A percentile compares a stretch with the other conserved stretches of the same genome.
phyloP scores from a whole-genome alignment of 1,284 basidiomycete species.

The Apiotrichum gamsii region DNA sequence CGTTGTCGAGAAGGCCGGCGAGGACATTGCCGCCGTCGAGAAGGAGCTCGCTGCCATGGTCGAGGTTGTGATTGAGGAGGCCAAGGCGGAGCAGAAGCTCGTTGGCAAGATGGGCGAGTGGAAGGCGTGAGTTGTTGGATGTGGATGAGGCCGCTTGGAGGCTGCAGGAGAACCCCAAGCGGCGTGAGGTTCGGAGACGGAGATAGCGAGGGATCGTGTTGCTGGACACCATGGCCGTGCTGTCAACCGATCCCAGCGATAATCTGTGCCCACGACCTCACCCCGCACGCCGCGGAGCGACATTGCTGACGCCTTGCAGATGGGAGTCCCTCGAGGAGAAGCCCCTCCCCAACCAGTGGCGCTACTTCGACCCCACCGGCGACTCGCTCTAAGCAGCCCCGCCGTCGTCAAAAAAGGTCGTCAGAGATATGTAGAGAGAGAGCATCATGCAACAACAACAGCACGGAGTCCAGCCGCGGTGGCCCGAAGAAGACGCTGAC shows the following conservation, averaged over 20 bases:
- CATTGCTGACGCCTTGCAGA: slow-evolving; percentile 20
- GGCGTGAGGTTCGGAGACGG: no score
- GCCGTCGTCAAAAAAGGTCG: not conserved
- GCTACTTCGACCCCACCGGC: slow-evolving; percentile 42
- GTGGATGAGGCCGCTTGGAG: not conserved
- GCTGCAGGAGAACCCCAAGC: not conserved
- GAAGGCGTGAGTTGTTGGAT: slow-evolving; percentile 94
- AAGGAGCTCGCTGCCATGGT: slow-evolving; percentile 52
- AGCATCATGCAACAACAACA: slow-evolving; percentile 5
- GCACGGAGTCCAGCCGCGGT: not conserved
- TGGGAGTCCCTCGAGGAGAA: slow-evolving; percentile 40
- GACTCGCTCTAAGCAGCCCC: slow-evolving; percentile 17
- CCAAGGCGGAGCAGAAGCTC: slow-evolving; percentile 72
- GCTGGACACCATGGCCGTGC: no score
- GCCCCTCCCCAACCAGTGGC: slow-evolving; percentile 38
- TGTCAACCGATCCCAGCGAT: no score
- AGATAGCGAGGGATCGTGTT: no score
- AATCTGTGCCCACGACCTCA: no score
- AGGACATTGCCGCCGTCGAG: slow-evolving; percentile 63
- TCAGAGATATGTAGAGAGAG: slow-evolving; percentile 3
- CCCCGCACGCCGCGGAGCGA: no score
- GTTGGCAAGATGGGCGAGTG: slow-evolving; percentile 83
- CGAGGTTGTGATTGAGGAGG: slow-evolving; percentile 59
- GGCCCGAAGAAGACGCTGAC: not conserved
- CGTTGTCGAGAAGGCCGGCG: slow-evolving; percentile 63